These are phyloP conservation scores for Albizia julibrissin DNA, from an alignment of 306 rosid species.

Conservation along the genomic window DNA sequence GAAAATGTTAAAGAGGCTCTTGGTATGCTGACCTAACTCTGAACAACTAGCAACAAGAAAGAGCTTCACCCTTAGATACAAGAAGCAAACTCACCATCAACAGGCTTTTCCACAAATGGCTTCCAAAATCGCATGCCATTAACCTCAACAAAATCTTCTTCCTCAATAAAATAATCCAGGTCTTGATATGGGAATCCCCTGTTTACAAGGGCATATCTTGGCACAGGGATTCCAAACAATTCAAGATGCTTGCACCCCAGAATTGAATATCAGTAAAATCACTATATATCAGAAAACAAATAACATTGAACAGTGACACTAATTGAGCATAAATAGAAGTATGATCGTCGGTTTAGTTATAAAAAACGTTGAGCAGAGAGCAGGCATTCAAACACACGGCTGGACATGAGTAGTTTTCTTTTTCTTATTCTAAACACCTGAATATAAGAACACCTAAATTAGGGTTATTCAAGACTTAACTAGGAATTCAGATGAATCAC, in stretches of 20 bases:
- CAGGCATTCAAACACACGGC: conserved; percentile 14
- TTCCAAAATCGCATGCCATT: conserved; percentile 83
- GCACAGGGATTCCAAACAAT: conserved; percentile 82
- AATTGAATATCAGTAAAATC: conserved; percentile 37
- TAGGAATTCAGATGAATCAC: conserved; percentile 18
- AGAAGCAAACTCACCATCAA: conserved; percentile 72
- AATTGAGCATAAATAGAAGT: conserved; percentile 18
- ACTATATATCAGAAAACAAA: conserved; percentile 26
- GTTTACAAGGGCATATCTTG: conserved; percentile 91
- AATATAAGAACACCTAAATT: neutral
- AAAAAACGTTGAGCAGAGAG: neutral
- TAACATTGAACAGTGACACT: conserved; percentile 24
- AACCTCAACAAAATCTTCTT: conserved; percentile 97
- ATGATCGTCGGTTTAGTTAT: conserved; percentile 9
- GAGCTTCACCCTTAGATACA: conserved; percentile 23
- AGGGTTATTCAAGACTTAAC: neutral
- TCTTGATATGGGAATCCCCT: conserved; percentile 79
- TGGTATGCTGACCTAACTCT: neutral
- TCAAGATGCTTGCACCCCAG: conserved; percentile 74
- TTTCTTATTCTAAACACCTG: neutral
- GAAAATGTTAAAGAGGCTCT: neutral
- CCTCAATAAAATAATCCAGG: conserved; percentile 86
- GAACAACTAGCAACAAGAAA: conserved; percentile 27
- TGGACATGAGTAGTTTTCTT: neutral
- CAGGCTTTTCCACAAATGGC: conserved; percentile 99